A percentile compares a stretch with the other conserved stretches of the same genome.
Conservation (phyloP, 805 yeast genomes). For the Zygosaccharomyces siamensis region DNA sequence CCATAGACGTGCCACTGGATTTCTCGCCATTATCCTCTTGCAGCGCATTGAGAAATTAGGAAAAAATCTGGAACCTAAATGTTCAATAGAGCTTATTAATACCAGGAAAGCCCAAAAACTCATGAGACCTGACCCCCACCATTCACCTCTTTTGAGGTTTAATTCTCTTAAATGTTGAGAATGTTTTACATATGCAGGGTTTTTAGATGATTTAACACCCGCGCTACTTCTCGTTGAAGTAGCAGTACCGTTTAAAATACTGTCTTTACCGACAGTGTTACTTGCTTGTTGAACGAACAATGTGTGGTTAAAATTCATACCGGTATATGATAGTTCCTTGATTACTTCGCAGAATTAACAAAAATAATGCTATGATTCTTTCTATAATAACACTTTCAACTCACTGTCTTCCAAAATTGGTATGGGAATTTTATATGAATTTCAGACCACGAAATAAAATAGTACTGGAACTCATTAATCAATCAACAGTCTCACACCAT, state of each 20-base stretch:
- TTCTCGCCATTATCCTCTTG: conserved; percentile 26
- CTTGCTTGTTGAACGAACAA: not conserved
- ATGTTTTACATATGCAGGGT: not conserved
- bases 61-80: conserved; percentile 39
- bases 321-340: not conserved
- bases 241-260: not conserved
- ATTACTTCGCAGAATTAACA: no score
- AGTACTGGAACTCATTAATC: no score
- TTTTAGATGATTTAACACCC: not conserved
- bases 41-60: conserved; percentile 36
- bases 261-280: not conserved
- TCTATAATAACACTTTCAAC: no score
- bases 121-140: conserved; percentile 43
- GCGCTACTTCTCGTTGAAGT: not conserved
- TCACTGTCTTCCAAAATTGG: no score
- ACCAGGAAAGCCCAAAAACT: conserved; percentile 48
- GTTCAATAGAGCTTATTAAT: conserved; percentile 39
- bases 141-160: conserved; percentile 34
- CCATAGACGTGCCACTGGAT: conserved; percentile 10
- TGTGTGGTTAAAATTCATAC: not conserved
- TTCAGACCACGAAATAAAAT: no score
- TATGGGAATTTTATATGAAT: no score
- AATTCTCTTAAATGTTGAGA: conserved; percentile 20
- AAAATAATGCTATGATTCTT: no score
- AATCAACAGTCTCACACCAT: no score